Evolutionary conservation across 768 basidiomycete genomes (phyloP).

Genomic region (Coprinopsis strossmayeri): DNA sequence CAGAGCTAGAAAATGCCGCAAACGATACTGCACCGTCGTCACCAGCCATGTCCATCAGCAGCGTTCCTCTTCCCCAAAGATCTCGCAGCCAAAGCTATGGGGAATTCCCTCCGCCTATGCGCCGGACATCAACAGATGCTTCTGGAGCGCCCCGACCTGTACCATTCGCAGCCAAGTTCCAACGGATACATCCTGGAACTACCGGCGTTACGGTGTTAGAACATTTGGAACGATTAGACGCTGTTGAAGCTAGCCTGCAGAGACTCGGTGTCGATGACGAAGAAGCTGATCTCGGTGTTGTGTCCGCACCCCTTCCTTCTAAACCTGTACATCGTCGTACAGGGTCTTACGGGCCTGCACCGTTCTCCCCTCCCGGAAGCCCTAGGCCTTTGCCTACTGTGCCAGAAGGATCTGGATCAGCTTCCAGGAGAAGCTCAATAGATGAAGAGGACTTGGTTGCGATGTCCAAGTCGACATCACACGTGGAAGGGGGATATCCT

Average conservation of each 20-base stretch:
- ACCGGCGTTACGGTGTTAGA: constrained; percentile 83
- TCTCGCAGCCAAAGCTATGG: constrained; percentile 57
- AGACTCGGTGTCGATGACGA: constrained; percentile 59
- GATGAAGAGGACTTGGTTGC: constrained; percentile 66
- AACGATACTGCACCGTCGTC: constrained; percentile 35
- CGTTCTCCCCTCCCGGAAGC: constrained; percentile 54
- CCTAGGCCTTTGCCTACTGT: constrained; percentile 56
- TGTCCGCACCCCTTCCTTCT: constrained; percentile 21
- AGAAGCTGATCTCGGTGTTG: constrained; percentile 62
- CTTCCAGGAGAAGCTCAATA: constrained; percentile 35
- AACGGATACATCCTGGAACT: constrained; percentile 77
- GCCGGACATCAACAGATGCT: constrained; percentile 55
- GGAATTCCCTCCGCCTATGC: constrained; percentile 71
- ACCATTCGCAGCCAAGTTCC: constrained; percentile 79
- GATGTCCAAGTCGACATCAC: constrained; percentile 73
- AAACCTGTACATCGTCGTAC: constrained; percentile 15
- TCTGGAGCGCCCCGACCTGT: constrained; percentile 67
- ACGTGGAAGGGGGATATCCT: constrained; percentile 47
- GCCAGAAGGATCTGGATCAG: constrained; percentile 45
- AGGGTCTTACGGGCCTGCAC: constrained; percentile 23
- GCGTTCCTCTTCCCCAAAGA: constrained; percentile 50
- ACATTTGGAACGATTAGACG: constrained; percentile 80
- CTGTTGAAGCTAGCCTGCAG: constrained; percentile 72
- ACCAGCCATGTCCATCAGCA: constrained; percentile 55
- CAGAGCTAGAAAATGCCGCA: constrained; percentile 42